Evolutionary conservation across 2,329 filamentous ascomycete species (phyloP).

Genomic region (Neobulgaria alba): DNA sequence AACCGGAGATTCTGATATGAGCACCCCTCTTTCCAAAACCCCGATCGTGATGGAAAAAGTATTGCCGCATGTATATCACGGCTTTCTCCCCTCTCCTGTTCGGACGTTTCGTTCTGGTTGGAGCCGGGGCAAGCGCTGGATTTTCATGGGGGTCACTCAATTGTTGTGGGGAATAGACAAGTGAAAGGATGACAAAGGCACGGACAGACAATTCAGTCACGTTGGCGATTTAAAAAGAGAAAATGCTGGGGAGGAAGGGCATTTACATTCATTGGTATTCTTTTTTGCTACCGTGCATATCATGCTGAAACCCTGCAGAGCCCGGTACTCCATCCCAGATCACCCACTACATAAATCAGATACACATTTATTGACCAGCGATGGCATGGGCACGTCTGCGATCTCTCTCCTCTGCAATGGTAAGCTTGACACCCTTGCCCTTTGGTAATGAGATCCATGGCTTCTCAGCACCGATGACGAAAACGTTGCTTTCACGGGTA

Average conservation of each 20-base stretch:
- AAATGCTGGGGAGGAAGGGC: constrained; percentile 6
- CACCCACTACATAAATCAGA: constrained; percentile 20
- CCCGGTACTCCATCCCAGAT: constrained; percentile 25
- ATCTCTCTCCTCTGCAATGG: constrained; percentile 98
- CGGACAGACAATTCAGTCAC: no score
- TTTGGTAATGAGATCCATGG: constrained; percentile 99
- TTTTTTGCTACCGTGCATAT: constrained; percentile 20
- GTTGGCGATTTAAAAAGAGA: neutral
- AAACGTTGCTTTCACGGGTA: constrained; percentile 98
- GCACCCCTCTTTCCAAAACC: no score
- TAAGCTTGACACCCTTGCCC: constrained; percentile 99
- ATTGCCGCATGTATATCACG: no score
- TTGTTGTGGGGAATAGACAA: no score
- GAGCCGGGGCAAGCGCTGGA: no score
- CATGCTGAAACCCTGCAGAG: constrained; percentile 20
- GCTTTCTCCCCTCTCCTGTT: no score
- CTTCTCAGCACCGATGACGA: constrained; percentile 98
- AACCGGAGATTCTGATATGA: no score
- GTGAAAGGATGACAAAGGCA: no score
- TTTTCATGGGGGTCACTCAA: no score
- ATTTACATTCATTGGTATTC: constrained; percentile 25
- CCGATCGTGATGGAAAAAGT: no score
- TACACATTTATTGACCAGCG: constrained; percentile 26
- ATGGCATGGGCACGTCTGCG: constrained; percentile 66
- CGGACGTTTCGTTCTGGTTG: no score